A percentile compares a stretch with the other conserved stretches of the same genome.
phyloP scores from a whole-genome alignment of 2,329 filamentous ascomycete genomes.

The Lecanicillium sp. region DNA sequence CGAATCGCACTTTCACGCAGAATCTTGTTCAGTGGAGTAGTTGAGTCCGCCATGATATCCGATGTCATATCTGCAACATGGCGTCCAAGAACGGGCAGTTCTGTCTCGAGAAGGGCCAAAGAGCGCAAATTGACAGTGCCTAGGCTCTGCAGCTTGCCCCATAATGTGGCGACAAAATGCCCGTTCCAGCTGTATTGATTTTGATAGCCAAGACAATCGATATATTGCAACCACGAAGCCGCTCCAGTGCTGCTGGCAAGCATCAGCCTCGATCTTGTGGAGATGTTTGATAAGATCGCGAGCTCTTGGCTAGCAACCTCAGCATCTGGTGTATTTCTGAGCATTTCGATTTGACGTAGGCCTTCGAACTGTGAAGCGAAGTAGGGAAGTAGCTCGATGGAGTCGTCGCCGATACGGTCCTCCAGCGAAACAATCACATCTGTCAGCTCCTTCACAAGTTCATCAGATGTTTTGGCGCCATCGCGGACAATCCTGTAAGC shows the following conservation, averaged over 20 bases:
- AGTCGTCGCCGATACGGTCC: conserved; percentile 32
- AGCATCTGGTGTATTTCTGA: conserved; percentile 21
- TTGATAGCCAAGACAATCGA: conserved; percentile 38
- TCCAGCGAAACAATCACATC: conserved; percentile 47
- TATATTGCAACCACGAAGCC: conserved; percentile 34
- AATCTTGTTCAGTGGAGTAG: conserved; percentile 38
- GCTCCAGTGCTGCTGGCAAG: conserved; percentile 25
- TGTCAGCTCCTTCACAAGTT: conserved; percentile 41
- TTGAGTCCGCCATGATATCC: conserved; percentile 41
- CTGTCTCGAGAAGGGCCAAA: conserved; percentile 55
- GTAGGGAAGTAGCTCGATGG: conserved; percentile 37
- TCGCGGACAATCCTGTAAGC: conserved; percentile 47
- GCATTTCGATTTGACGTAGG: conserved; percentile 43
- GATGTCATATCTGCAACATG: conserved; percentile 43
- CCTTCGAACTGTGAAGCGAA: conserved; percentile 49
- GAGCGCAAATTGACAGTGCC: conserved; percentile 49
- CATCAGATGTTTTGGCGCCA: conserved; percentile 30
- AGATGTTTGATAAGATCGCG: conserved; percentile 38
- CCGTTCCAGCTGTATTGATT: conserved; percentile 32
- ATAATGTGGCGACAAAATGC: conserved; percentile 35
- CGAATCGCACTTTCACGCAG: conserved; percentile 38
- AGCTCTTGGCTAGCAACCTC: conserved; percentile 27
- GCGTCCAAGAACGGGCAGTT: conserved; percentile 53
- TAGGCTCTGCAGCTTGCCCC: conserved; percentile 46
- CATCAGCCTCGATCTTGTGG: conserved; percentile 25